A percentile compares a stretch with the other conserved stretches of the same genome.
These are phyloP conservation scores for Clavariopsis aquatica DNA, from an alignment of 495 filamentous ascomycete genomes.

Conservation along the genomic window DNA sequence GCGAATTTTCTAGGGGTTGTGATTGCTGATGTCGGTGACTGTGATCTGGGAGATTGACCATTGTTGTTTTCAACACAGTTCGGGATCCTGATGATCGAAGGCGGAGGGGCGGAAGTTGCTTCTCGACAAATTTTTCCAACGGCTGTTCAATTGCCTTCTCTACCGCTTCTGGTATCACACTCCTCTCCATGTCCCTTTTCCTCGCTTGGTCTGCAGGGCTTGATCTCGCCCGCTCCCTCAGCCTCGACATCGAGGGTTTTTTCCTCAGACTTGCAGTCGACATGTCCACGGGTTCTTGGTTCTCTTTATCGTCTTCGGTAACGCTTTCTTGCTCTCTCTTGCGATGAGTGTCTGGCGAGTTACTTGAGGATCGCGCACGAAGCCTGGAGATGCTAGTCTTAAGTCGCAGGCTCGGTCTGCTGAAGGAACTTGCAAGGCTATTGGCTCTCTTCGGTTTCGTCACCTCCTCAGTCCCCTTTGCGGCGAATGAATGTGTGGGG, in stretches of 20 bases:
- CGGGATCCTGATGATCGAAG: background rate
- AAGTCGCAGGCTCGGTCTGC: constrained; percentile 26
- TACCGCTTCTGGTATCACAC: background rate
- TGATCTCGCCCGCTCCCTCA: background rate
- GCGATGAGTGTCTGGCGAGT: constrained; percentile 23
- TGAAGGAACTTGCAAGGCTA: constrained; percentile 16
- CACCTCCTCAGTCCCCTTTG: background rate
- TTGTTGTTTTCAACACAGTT: background rate
- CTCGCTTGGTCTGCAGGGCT: background rate
- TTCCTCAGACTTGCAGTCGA: background rate
- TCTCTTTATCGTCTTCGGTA: background rate
- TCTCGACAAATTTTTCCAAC: background rate
- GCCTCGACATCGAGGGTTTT: background rate
- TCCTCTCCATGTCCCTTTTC: background rate
- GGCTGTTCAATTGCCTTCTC: background rate
- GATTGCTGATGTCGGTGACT: background rate
- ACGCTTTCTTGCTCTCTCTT: background rate
- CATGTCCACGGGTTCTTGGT: background rate
- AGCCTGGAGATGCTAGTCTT: constrained; percentile 16
- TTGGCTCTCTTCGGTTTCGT: constrained; percentile 15
- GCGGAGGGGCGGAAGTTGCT: background rate
- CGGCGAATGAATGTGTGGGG: background rate
- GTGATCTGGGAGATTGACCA: background rate
- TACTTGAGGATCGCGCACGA: constrained; percentile 8
- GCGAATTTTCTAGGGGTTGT: background rate